Evolutionary conservation across 495 filamentous ascomycete genomes (phyloP), one percentile per base, ranked within the genome.

Genomic region (Chaetomium tenue): DNA sequence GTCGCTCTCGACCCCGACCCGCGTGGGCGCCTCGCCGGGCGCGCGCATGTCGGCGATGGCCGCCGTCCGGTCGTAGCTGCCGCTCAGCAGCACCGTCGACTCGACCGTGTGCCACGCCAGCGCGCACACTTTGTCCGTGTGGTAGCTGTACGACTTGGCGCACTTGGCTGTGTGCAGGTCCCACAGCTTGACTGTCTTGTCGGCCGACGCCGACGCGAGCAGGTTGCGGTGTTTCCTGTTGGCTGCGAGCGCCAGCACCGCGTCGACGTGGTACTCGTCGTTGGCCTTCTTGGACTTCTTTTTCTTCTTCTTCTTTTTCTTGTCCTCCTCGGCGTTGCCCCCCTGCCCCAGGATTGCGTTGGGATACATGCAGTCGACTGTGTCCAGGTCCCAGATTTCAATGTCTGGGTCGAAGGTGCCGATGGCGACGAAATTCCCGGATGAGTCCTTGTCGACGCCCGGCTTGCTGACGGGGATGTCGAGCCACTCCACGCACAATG

Each of bases 401-500:
- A 99, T 98, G 72, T 99, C 94, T 2, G 94, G 92, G 70, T 98
- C 94, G 83, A 98, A 95, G 1, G 95, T 98, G 58, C 94, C 94
- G 52, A 98, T 85, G 11, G 95, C 94, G 28, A 95, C 91, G 65
- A 93, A 96, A 78, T 96, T 99, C 7, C 86, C 93, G 47, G 72
- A 77, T 22, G 83, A 75, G 66, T 85, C 82, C 60, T 84, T 85
- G 18, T 79, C 78, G 65, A 84, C 82, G 22, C 74, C 73, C 25
- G 79, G 71, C 71, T 91, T 91, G 54, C 89, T 88, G 39, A 96
- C 91, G 48, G 92, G 87, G 39, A 95, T 78, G 74, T 96, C 89
- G 22, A 99, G 78, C 94, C 94, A 99, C 78, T 99, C 94, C 42
- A 97, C 82, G 72, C 91, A 93, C 16, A 99, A 85, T 2, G 94